Evolutionary conservation across 2,329 filamentous ascomycete genomes (phyloP).

Genomic region (Cladorrhinum sp.): DNA sequence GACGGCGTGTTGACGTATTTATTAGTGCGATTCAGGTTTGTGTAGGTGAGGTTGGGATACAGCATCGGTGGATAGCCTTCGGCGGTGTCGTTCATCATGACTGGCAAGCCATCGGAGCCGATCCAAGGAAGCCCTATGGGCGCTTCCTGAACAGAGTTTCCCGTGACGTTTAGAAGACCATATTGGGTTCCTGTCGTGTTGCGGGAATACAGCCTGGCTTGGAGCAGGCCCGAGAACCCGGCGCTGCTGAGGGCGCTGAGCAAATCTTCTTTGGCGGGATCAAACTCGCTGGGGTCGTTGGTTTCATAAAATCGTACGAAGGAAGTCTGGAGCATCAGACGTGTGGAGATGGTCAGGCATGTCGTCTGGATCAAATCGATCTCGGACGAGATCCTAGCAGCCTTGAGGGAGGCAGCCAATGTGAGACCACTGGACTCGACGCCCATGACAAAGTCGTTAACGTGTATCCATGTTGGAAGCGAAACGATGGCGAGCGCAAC

Average conservation of each 20-base stretch:
- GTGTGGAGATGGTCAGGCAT: conserved; percentile 67
- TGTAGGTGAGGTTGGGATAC: conserved; percentile 77
- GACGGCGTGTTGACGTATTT: conserved; percentile 41
- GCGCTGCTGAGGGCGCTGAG: conserved; percentile 64
- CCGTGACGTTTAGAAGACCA: conserved; percentile 65
- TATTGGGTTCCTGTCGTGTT: conserved; percentile 56
- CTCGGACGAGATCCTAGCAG: conserved; percentile 74
- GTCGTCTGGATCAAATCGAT: conserved; percentile 75
- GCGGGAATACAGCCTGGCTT: conserved; percentile 69
- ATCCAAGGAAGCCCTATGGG: conserved; percentile 61
- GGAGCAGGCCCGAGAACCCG: conserved; percentile 58
- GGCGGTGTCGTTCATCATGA: conserved; percentile 58
- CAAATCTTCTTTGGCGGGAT: conserved; percentile 59
- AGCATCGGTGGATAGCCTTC: conserved; percentile 69
- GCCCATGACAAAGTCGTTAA: conserved; percentile 51
- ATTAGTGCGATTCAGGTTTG: conserved; percentile 39
- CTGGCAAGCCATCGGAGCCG: conserved; percentile 53
- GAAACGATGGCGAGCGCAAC: conserved; percentile 74
- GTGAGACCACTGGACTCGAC: conserved; percentile 61
- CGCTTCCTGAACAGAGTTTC: conserved; percentile 40
- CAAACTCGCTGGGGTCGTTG: conserved; percentile 57
- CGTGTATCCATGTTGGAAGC: conserved; percentile 67
- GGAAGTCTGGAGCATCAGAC: conserved; percentile 56
- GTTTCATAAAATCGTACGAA: conserved; percentile 39
- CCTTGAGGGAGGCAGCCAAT: conserved; percentile 82